Conservation (phyloP, 2,329 filamentous ascomycete genomes). For the Botryosphaeria agaves region DNA sequence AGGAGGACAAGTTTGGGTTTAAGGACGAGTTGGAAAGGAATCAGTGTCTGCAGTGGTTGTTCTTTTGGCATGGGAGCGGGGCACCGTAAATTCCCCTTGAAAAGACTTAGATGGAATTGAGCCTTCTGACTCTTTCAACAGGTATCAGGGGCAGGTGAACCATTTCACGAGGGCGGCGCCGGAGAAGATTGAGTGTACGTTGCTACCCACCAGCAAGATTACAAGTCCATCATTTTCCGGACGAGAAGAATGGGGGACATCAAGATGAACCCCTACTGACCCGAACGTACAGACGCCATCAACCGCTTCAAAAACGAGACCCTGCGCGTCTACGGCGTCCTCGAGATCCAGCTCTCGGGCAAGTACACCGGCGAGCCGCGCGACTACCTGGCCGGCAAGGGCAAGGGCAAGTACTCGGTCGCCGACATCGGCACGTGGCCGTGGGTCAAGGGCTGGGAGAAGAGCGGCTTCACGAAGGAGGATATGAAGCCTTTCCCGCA, state of each 20-base stretch:
- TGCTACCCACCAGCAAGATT: background rate
- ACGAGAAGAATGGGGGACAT: too few species aligned
- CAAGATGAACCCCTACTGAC: too few species aligned
- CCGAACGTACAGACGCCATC: constrained; percentile 27
- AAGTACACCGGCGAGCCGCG: constrained; percentile 30
- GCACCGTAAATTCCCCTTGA: too few species aligned
- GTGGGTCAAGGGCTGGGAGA: constrained; percentile 30
- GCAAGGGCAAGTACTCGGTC: constrained; percentile 36
- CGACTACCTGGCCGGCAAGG: constrained; percentile 35
- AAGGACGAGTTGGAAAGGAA: constrained; percentile 31
- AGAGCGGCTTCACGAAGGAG: constrained; percentile 25
- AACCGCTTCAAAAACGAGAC: constrained; percentile 34
- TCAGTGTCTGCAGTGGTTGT: constrained; percentile 33
- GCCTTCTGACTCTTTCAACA: too few species aligned
- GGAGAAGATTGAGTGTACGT: constrained; percentile 27
- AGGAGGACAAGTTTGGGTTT: constrained; percentile 33
- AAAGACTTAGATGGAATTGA: too few species aligned
- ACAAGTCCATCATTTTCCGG: too few species aligned
- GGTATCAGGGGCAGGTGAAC: constrained; percentile 22
- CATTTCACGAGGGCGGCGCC: constrained; percentile 27
- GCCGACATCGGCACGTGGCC: constrained; percentile 36
- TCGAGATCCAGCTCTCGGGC: constrained; percentile 35
- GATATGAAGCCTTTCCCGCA: constrained; percentile 34
- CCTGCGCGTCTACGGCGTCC: constrained; percentile 34
- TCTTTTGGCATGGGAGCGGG: constrained; percentile 33